Base-by-base conservation (phyloP, 495 filamentous ascomycete genomes). In the Diplogelasinospora grovesii region DNA sequence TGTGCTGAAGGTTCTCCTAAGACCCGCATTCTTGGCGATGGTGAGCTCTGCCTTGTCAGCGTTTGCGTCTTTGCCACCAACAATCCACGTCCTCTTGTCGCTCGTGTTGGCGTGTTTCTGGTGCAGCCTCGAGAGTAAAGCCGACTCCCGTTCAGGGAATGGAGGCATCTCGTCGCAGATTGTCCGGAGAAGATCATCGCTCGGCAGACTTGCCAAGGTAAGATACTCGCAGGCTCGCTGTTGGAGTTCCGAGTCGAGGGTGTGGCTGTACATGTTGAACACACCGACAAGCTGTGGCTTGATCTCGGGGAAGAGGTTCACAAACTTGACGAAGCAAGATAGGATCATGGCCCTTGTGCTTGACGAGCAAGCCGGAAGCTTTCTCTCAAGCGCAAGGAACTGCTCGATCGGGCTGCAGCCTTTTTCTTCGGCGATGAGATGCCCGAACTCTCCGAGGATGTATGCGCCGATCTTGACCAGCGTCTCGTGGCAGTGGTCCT, bases 101-200 rank as follows among this genome's bases (percentile, higher is more conserved):
- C 82, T 90, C 3, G 86, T 88, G 31, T 82, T 81, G 14, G 85
- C 85, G 49, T 92, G 88, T 63, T 89, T 95, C 64, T 92, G 85
- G 60, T 97, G 92, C 22, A 99, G 75, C 24, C 93, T 76, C 10
- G 89, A 96, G 19, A 99, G 67, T 20, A 99, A 69, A 2, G 92
- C 92, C 3, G 89, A 96, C 14, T 90, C 77, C 36, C 93, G 78
- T 61, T 99, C 89, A 0, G 93, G 93, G 68, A 97, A 99, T 0
- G 93, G 89, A 10, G 93, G 93, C 93, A 99, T 97, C 57, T 99
- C 93, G 54, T 99, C 93, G 62, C 87, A 95, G 1, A 99, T 85
- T 1, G 93, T 97, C 34, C 93, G 83, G 8, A 99, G 72, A 13
- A 99, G 77, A 49, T 97, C 89, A 48, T 99, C 93, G 2, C 85